Percentiles rank a stretch among this genome's conserved stretches.
phyloP scores from a whole-genome alignment of 345 rosid species.

The Euphorbia tirucalli region DNA sequence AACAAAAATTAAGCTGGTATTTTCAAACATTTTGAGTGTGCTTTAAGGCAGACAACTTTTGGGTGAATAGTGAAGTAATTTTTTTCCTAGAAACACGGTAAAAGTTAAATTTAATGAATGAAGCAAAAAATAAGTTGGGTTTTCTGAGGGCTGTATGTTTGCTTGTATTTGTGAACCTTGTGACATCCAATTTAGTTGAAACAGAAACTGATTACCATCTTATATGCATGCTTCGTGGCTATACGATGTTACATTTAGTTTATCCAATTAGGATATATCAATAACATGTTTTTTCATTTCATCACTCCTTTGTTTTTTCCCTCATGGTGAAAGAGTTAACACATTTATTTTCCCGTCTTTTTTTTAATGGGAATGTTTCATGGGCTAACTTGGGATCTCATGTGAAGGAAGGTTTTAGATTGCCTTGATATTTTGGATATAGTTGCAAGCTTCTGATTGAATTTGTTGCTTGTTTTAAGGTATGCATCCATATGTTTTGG shows the following conservation, averaged over 20 bases:
- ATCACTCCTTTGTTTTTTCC: not conserved
- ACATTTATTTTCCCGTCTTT: too few relatives aligned
- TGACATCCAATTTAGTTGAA: not conserved
- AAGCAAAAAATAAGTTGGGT: not conserved
- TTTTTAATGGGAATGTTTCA: not conserved
- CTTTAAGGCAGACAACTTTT: not conserved
- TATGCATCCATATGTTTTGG: conserved; percentile 98
- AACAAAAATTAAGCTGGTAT: not conserved
- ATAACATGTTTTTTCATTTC: not conserved
- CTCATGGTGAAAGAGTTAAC: too few relatives aligned
- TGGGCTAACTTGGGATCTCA: too few relatives aligned
- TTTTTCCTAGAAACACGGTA: not conserved
- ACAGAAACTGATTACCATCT: not conserved
- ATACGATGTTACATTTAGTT: not conserved
- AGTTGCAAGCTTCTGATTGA: not conserved
- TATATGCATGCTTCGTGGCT: not conserved
- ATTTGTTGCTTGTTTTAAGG: conserved; percentile 38
- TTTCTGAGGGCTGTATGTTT: not conserved
- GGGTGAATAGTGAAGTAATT: not conserved
- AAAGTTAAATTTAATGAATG: not conserved
- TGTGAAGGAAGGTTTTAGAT: not conserved
- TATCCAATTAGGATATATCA: not conserved
- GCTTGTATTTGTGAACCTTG: not conserved
- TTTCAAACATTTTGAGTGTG: not conserved
- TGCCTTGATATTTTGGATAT: not conserved